Base-by-base conservation (phyloP, 192 early-diverging fungal genomes). In the Entomortierella lignicola region DNA sequence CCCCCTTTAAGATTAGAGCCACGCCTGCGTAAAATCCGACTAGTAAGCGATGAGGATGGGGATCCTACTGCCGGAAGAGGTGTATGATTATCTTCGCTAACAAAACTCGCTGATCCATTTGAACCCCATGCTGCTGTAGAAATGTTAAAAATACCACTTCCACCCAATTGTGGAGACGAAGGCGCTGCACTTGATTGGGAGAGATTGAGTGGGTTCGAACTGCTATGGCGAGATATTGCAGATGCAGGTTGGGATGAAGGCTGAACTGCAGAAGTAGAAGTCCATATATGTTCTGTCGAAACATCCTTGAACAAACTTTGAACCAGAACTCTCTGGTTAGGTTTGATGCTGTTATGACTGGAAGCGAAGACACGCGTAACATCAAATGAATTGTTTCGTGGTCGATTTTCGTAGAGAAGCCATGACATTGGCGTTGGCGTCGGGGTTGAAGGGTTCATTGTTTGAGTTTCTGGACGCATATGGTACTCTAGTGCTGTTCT, bases 281-380 rank as follows among this genome's bases (percentile, higher is more conserved):
- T 79, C 75, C 75, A 79, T n/a, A 79, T 53, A 27, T 59, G 47
- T 26, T 79, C 68, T 5, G 66, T 42, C 29, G 67, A 79, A 23
- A 79, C 55, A 25, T 79, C 75, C 52, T 79, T 79, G 43, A 79
- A 79, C 66, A 79, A 65, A 26, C 26, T 79, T 43, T 79, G 75
- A 25, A 79, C 63, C 41, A 70, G 15, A 2, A 27, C 31, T 0
- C 62, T 30, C 30, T 79, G 75, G 15, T 63, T 70, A 0, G 55
- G 66, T 15, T 79, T 79, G 55, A 79, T 79, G 15, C 60, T 60
- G 26, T 43, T 34, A 21, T 12, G 55, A 18, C 34, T 31, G 2
- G 75, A 70, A 0, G 75, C 37, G 26, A 79, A 79, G 0, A 70
- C 75, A 1, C 63, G 55, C 0, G 68, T 47, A 12, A 70, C 75